A percentile compares a stretch with the other conserved stretches of the same genome.
Conservation (phyloP, 257 asterid genomes). For the Nicotiana noctiflora region DNA sequence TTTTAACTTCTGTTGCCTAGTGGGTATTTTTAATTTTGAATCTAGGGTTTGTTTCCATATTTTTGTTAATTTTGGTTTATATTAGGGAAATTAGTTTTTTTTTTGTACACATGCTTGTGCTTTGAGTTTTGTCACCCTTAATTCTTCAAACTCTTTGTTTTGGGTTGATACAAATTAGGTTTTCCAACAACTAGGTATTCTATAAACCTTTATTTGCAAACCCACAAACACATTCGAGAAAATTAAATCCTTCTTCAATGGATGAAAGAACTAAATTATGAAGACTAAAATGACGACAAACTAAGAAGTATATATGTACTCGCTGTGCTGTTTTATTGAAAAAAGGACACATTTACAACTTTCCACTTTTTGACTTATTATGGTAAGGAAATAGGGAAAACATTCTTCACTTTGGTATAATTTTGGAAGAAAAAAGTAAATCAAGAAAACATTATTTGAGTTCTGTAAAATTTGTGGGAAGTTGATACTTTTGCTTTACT, state of each 20-base stretch:
- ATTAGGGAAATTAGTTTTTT: background rate
- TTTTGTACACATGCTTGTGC: background rate
- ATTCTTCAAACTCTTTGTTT: no score
- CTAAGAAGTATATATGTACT: background rate
- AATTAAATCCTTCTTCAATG: background rate
- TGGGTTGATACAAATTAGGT: no score
- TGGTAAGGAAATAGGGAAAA: background rate
- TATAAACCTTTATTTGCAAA: background rate
- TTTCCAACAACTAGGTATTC: no score
- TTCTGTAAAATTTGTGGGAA: background rate
- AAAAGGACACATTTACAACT: background rate
- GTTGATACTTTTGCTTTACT: background rate
- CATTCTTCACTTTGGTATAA: background rate
- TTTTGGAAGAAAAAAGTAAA: background rate
- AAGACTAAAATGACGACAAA: background rate
- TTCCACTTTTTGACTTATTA: background rate
- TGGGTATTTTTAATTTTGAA: no score
- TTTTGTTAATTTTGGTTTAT: background rate
- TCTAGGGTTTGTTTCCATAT: background rate
- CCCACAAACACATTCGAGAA: background rate
- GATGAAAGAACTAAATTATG: background rate
- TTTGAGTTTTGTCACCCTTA: background rate
- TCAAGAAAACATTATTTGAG: background rate
- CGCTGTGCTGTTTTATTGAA: background rate
- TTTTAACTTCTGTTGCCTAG: background rate